Evolutionary conservation across 2,329 filamentous ascomycete species (phyloP).

Genomic region (Apiospora phragmitis): DNA sequence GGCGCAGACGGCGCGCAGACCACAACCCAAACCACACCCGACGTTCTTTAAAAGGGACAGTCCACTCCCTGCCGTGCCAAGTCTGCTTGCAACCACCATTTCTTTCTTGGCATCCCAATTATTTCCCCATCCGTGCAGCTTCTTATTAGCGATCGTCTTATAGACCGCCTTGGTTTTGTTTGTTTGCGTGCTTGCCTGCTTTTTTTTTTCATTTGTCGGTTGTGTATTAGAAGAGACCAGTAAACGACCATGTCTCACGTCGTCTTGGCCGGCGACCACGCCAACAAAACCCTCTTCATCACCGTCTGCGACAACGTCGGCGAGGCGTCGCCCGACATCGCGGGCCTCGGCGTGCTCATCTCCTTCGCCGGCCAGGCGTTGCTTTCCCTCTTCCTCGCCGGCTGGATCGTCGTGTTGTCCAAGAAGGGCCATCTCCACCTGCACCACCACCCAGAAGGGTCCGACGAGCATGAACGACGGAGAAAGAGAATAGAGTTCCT

Average conservation of each 20-base stretch:
- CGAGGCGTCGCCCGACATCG: slow-evolving; percentile 17
- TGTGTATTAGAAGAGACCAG: background rate
- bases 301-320: slow-evolving; percentile 16
- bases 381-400: slow-evolving; percentile 16
- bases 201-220: background rate
- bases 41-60: background rate
- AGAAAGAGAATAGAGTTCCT: slow-evolving; percentile 17
- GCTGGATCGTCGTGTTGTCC: slow-evolving; percentile 18
- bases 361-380: slow-evolving; percentile 19
- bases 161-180: background rate
- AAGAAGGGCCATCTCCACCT: slow-evolving; percentile 17
- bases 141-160: background rate
- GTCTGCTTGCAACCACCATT: background rate
- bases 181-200: background rate
- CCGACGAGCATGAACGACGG: slow-evolving; percentile 9
- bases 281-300: background rate
- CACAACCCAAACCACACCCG: background rate
- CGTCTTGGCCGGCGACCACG: background rate
- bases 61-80: background rate
- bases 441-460: slow-evolving; percentile 13
- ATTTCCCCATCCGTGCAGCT: background rate
- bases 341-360: slow-evolving; percentile 18
- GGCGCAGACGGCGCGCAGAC: background rate
- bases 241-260: background rate
- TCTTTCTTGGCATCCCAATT: slow-evolving; percentile 6